Evolutionary conservation across 2,329 filamentous ascomycete genomes (phyloP), one percentile per base, ranked within the genome.

Genomic region (Blastomyces emzantsi): DNA sequence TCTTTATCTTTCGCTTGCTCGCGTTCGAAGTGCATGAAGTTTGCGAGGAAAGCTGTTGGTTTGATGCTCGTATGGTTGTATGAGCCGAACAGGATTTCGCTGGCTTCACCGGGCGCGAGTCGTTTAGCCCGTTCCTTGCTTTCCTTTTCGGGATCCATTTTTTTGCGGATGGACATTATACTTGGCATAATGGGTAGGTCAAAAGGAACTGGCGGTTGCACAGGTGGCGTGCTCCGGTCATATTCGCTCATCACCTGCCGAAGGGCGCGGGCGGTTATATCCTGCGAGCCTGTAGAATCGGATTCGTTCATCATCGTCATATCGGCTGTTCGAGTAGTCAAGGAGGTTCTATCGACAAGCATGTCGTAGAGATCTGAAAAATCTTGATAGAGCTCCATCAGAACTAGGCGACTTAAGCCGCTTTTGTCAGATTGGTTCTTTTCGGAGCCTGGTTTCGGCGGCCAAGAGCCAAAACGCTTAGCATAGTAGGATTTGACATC

Each of bases 201-300:
- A 71, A 93, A 97, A 0, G 94, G 93, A 63, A 97, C 86, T 0
- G 93, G 91, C 0, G 94, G 94, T 64, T 93, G 85, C 0, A 97
- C 92, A 0, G 94, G 94, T 0, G 93, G 91, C 17, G 88, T 90
- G 9, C 90, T 93, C 65, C 89, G 86, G 73, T 99, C 94, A 71
- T 92, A 97, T 76, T 97, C 93, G 68, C 85, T 87, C 67, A 97
- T 81, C 15, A 97, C 84, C 66, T 87, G 87, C 62, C 93, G 86
- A 56, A 97, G 79, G 1, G 90, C 90, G 49, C 87, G 83, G 33
- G 85, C 80, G 13, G 85, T 82, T 30, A 88, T 83, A 65, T 88
- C 85, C 28, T 82, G 79, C 4, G 73, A 67, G 57, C 79, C 77
- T 15, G 79, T 76, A 2, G 79, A 74, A 13, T 79, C 78, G 9